Conservation (phyloP, 257 asterid species). For the Apocynum venetum region DNA sequence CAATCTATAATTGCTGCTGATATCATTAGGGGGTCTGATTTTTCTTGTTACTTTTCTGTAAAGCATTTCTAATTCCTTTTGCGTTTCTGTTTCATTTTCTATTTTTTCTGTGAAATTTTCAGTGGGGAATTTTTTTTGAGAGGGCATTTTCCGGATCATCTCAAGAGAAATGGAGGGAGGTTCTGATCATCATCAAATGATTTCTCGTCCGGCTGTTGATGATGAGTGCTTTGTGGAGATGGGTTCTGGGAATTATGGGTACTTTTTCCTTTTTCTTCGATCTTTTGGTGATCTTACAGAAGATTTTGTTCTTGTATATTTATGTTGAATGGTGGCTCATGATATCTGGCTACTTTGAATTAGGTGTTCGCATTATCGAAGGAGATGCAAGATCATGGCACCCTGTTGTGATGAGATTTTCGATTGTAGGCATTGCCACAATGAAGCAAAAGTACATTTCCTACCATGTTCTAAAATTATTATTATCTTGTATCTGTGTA, state of each 20-base stretch:
- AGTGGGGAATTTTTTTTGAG: constrained; percentile 14
- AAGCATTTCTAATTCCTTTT: neutral
- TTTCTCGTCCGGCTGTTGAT: neutral
- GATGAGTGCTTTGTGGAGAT: constrained; percentile 25
- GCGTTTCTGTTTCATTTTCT: neutral
- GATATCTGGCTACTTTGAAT: neutral
- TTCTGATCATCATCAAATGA: constrained; percentile 13
- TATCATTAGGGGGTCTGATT: neutral
- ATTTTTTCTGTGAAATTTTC: constrained; percentile 5
- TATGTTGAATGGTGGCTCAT: neutral
- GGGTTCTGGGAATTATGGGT: constrained; percentile 47
- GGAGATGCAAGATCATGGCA: constrained; percentile 68
- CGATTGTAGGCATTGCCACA: constrained; percentile 83
- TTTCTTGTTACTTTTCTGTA: neutral
- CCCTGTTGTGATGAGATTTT: constrained; percentile 73
- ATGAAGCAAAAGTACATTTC: constrained; percentile 54
- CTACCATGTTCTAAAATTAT: neutral
- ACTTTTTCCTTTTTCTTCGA: neutral
- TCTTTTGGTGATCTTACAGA: neutral
- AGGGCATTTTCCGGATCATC: neutral
- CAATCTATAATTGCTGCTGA: neutral
- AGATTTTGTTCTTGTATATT: neutral
- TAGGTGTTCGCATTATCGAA: constrained; percentile 63
- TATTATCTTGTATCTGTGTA: neutral
- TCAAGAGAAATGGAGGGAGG: constrained; percentile 30